phyloP scores from a whole-genome alignment of 2,329 filamentous ascomycete species.

The Annulohypoxylon truncatum region DNA sequence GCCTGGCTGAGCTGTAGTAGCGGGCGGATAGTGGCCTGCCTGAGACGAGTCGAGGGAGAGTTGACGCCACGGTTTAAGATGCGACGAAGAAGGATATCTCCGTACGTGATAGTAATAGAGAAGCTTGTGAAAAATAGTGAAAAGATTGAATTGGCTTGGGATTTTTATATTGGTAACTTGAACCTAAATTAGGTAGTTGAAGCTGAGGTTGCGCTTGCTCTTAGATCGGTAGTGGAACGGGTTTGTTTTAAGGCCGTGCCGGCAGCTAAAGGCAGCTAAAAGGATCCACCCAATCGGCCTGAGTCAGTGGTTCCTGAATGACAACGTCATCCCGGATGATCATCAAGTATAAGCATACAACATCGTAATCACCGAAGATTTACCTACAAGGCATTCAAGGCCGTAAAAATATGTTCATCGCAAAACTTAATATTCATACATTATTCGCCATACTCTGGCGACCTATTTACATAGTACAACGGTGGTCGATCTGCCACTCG shows the following conservation, averaged over 20 bases:
- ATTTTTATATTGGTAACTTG: not conserved
- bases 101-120: not conserved
- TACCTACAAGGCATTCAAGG: not conserved
- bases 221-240: constrained; percentile 3
- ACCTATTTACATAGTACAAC: constrained; percentile 43
- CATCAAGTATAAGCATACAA: too few relatives aligned
- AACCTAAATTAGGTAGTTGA: not conserved
- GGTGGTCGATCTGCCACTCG: constrained; percentile 26
- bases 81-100: not conserved
- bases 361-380: too few relatives aligned
- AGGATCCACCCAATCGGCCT: constrained; percentile 17
- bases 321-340: constrained; percentile 3
- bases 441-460: constrained; percentile 31
- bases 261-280: not conserved
- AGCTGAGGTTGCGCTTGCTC: not conserved
- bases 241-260: not conserved
- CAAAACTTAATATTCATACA: constrained; percentile 42
- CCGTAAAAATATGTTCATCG: constrained; percentile 31
- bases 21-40: not conserved
- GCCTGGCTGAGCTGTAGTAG: not conserved
- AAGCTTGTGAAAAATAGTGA: not conserved
- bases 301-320: constrained; percentile 10
- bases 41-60: not conserved
- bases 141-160: not conserved
- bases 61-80: not conserved